Evolutionary conservation across 2,329 filamentous ascomycete species (phyloP).

Genomic region (Sphaerulina populicola): DNA sequence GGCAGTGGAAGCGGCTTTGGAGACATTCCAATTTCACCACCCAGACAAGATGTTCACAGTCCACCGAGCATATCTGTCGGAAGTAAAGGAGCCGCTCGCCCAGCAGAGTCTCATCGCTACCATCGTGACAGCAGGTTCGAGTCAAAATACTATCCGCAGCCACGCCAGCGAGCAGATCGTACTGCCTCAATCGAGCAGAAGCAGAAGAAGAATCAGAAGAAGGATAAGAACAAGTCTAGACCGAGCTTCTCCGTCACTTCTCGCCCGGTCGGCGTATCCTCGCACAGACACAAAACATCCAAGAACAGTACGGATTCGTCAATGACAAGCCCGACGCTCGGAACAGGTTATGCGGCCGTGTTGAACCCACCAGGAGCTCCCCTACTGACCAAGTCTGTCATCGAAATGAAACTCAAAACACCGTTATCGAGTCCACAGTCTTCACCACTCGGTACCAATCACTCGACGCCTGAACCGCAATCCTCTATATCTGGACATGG

Average conservation of each 20-base stretch:
- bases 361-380: constrained; percentile 12
- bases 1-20: constrained; percentile 26
- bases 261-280: not conserved
- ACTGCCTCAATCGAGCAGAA: constrained; percentile 7
- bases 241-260: not conserved
- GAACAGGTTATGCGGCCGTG: not conserved
- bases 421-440: constrained; percentile 15
- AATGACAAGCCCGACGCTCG: not conserved
- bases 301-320: not conserved
- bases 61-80: not conserved
- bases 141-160: constrained; percentile 21
- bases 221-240: constrained; percentile 6
- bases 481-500: not conserved
- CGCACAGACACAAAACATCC: not conserved
- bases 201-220: not conserved
- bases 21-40: constrained; percentile 31
- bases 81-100: not conserved
- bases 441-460: constrained; percentile 3
- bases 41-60: not conserved
- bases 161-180: constrained; percentile 19
- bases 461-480: not conserved
- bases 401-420: constrained; percentile 18
- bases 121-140: constrained; percentile 12
- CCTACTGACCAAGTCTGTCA: constrained; percentile 20
- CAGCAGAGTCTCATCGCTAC: not conserved